Evolutionary conservation across 2,329 filamentous ascomycete species (phyloP).

Genomic region (Phialophora expanda): DNA sequence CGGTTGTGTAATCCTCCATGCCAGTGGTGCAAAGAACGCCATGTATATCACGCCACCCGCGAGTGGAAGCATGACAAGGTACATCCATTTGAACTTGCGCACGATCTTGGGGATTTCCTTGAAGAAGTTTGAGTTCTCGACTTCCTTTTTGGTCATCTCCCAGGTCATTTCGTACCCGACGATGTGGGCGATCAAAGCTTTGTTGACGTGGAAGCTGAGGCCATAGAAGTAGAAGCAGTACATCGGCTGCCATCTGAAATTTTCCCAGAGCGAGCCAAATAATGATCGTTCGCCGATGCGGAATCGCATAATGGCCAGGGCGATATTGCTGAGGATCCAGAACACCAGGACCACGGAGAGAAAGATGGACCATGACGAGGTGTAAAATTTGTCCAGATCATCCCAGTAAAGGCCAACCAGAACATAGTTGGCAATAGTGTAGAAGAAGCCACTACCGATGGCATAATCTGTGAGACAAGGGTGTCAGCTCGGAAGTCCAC

Average conservation of each 20-base stretch:
- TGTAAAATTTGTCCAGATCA: slow-evolving; percentile 68
- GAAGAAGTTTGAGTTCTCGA: slow-evolving; percentile 75
- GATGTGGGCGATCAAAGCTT: slow-evolving; percentile 80
- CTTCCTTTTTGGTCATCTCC: slow-evolving; percentile 83
- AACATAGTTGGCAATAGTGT: slow-evolving; percentile 72
- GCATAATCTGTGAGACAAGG: slow-evolving; percentile 59
- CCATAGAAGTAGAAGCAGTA: slow-evolving; percentile 80
- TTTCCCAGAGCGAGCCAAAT: slow-evolving; percentile 58
- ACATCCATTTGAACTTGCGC: slow-evolving; percentile 78
- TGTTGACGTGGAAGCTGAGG: slow-evolving; percentile 69
- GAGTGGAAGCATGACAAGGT: slow-evolving; percentile 38
- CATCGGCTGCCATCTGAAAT: slow-evolving; percentile 67
- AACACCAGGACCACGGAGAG: slow-evolving; percentile 64
- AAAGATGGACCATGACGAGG: slow-evolving; percentile 60
- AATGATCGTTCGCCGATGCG: slow-evolving; percentile 61
- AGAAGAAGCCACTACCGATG: slow-evolving; percentile 67
- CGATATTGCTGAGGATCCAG: slow-evolving; percentile 63
- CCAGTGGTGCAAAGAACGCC: slow-evolving; percentile 41
- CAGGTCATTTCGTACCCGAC: slow-evolving; percentile 84
- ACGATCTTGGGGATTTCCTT: slow-evolving; percentile 79
- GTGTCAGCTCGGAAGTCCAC: slow-evolving; percentile 25
- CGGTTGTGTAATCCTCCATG: slow-evolving; percentile 52
- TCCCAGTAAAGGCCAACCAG: slow-evolving; percentile 72
- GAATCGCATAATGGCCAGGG: slow-evolving; percentile 68
- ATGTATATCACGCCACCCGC: slow-evolving; percentile 42